These are phyloP conservation scores for Sclerotinia sclerotiorum DNA, from an alignment of 2,329 filamentous ascomycete species.

Conservation along the genomic window DNA sequence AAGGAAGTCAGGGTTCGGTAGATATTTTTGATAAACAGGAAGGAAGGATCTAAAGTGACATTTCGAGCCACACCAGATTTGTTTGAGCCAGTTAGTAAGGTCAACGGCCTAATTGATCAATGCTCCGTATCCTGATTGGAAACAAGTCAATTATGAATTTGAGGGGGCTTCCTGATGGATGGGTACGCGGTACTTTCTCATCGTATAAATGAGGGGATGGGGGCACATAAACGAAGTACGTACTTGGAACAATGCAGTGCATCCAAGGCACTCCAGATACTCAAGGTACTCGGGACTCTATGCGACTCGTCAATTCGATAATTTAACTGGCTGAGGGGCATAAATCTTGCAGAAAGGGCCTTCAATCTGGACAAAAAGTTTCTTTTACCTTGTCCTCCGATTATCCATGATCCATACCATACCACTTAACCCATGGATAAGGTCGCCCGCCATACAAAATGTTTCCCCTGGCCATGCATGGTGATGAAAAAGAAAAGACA, in stretches of 20 bases:
- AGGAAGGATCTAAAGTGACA: conserved; percentile 12
- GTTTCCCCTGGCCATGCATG: conserved; percentile 15
- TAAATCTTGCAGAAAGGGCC: conserved; percentile 14
- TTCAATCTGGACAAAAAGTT: conserved; percentile 15
- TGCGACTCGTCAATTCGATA: conserved; percentile 7
- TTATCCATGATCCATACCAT: conserved; percentile 8
- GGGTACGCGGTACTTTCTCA: neutral
- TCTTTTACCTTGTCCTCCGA: conserved; percentile 7
- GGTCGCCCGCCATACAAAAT: conserved; percentile 5
- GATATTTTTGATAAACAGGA: neutral
- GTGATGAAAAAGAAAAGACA: conserved; percentile 19
- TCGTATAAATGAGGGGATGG: conserved; percentile 12
- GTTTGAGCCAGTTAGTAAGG: neutral
- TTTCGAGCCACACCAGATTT: neutral
- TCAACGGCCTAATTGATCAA: neutral
- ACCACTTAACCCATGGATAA: neutral
- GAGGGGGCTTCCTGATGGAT: neutral
- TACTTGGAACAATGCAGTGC: neutral
- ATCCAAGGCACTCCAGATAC: neutral
- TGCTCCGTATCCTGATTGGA: conserved; percentile 8
- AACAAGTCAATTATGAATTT: neutral
- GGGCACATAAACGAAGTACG: neutral
- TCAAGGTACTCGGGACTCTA: neutral
- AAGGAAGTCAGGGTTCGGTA: conserved; percentile 11
- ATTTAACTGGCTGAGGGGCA: conserved; percentile 1